These are phyloP conservation scores for Uronychia setigera DNA, from an alignment of 73 alveolate genomes.

Conservation along the genomic window DNA sequence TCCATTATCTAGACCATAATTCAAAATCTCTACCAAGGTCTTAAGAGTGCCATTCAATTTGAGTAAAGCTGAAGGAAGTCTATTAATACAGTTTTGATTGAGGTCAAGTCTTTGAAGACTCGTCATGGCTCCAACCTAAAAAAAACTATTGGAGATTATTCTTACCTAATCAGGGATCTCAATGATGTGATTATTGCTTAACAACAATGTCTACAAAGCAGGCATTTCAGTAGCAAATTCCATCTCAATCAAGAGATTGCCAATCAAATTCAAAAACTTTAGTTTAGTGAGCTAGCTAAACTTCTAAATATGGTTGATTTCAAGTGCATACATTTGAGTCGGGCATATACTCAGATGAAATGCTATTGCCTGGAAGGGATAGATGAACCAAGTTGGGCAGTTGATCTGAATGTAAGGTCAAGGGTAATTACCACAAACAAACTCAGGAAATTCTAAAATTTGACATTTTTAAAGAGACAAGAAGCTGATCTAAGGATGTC, in stretches of 20 bases:
- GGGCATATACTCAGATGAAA: too few species aligned
- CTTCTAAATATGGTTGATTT: too few species aligned
- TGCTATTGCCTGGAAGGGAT: too few species aligned
- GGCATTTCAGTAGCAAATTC: not conserved
- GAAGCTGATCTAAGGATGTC: too few species aligned
- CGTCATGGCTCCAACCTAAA: not conserved
- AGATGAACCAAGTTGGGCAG: too few species aligned
- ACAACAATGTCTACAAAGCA: too few species aligned
- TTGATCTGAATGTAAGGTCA: too few species aligned
- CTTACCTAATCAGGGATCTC: not conserved
- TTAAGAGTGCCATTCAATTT: not conserved
- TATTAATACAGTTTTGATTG: not conserved
- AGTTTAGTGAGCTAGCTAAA: too few species aligned
- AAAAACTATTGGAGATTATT: not conserved
- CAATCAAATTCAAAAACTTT: not conserved
- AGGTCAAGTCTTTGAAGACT: not conserved
- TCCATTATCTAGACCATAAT: not conserved
- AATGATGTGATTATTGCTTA: not conserved
- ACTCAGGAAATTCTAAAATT: too few species aligned
- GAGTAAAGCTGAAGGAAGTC: not conserved
- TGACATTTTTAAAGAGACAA: too few species aligned
- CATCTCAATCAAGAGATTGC: not conserved
- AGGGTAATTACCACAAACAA: too few species aligned
- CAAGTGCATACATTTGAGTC: too few species aligned
- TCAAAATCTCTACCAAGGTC: not conserved